Evolutionary conservation across 139 green algal genomes (phyloP).

Genomic region (Protoeuglena noctilucae): DNA sequence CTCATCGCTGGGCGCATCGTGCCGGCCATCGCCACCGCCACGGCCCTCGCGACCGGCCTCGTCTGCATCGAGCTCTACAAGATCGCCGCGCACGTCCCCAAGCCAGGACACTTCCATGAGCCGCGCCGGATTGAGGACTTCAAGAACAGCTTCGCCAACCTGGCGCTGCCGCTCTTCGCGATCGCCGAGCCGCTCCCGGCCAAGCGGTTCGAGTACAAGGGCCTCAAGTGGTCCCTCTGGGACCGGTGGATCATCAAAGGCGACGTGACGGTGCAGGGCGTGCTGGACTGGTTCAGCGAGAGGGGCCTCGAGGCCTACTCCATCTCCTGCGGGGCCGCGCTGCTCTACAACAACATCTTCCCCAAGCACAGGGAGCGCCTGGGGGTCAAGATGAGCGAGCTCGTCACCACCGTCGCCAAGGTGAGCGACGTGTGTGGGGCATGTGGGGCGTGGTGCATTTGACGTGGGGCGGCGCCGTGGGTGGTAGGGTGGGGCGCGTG

Average conservation of each 20-base stretch:
- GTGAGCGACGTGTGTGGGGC: conserved; percentile 24
- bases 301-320: conserved; percentile 69
- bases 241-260: conserved; percentile 91
- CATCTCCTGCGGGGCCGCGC: conserved; percentile 71
- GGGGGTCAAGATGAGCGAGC: conserved; percentile 42
- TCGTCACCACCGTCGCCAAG: conserved; percentile 70
- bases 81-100: conserved; percentile 65
- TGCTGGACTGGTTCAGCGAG: conserved; percentile 83
- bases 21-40: conserved; percentile 93
- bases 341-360: conserved; percentile 99
- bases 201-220: conserved; percentile 53
- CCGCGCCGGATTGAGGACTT: conserved; percentile 59
- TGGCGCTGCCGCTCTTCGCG: conserved; percentile 92
- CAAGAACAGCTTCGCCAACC: conserved; percentile 96
- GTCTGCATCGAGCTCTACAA: conserved; percentile 98
- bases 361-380: conserved; percentile 90
- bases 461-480: too few species aligned
- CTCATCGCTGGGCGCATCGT: conserved; percentile 96
- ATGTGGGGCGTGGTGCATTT: too few species aligned
- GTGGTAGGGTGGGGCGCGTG: too few species aligned
- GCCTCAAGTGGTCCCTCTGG: conserved; percentile 85
- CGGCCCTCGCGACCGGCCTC: conserved; percentile 70
- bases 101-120: conserved; percentile 45
- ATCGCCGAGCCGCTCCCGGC: conserved; percentile 79
- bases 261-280: conserved; percentile 81